Conservation (phyloP, 352 stramenopile species). For the Pilasporangium apinafurcum region DNA sequence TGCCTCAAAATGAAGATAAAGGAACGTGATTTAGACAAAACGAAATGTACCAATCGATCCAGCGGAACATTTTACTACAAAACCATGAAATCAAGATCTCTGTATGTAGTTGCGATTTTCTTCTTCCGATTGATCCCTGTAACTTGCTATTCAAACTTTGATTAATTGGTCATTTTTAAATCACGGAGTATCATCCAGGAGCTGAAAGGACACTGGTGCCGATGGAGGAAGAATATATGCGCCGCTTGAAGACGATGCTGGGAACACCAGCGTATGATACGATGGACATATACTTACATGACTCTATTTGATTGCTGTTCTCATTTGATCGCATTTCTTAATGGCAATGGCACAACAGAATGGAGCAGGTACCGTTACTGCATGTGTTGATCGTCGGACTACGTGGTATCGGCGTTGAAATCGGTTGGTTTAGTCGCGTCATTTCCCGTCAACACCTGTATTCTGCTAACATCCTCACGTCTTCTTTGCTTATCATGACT, state of each 20-base stretch:
- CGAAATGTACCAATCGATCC: too few relatives aligned
- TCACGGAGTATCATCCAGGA: background rate
- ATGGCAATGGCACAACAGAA: constrained; percentile 6
- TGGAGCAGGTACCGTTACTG: constrained; percentile 33
- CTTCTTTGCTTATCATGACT: background rate
- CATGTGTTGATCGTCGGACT: constrained; percentile 38
- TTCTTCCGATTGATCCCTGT: background rate
- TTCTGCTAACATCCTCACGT: background rate
- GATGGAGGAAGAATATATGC: constrained; percentile 26
- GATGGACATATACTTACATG: too few relatives aligned
- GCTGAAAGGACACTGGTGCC: background rate
- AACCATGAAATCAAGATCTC: too few relatives aligned
- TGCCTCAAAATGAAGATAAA: too few relatives aligned
- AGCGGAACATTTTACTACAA: too few relatives aligned
- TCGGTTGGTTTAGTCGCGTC: too few relatives aligned
- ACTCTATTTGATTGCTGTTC: background rate
- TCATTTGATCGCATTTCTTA: background rate
- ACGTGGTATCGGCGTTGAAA: constrained; percentile 30
- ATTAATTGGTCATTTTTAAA: background rate
- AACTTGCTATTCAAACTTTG: background rate
- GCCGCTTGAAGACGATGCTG: constrained; percentile 19
- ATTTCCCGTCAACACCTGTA: too few relatives aligned
- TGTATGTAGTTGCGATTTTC: background rate
- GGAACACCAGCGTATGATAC: constrained; percentile 14
- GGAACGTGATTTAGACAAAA: too few relatives aligned